phyloP scores from a whole-genome alignment of 495 filamentous ascomycete species.

The Aspergillus taichungensis region DNA sequence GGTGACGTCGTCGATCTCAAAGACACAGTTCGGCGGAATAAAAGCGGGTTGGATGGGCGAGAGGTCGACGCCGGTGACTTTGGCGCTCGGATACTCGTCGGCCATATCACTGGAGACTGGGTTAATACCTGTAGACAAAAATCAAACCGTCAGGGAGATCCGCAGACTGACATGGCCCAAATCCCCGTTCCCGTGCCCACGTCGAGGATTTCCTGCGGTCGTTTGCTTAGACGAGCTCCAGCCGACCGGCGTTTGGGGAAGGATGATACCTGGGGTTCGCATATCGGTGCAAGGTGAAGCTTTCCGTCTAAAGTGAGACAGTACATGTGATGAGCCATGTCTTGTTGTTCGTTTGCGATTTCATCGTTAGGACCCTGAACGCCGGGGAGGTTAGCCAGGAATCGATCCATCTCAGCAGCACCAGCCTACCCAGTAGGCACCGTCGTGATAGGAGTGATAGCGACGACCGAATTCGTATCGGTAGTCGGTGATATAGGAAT shows the following conservation, averaged over 20 bases:
- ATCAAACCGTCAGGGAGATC: conserved; percentile 5
- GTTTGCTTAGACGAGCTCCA: neutral
- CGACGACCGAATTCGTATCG: conserved; percentile 52
- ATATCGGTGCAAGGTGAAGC: conserved; percentile 41
- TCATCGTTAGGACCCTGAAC: conserved; percentile 25
- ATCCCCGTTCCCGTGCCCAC: conserved; percentile 50
- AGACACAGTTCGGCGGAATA: conserved; percentile 42
- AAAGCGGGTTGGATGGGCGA: conserved; percentile 36
- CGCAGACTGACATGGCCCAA: conserved; percentile 37
- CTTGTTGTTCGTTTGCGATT: conserved; percentile 17
- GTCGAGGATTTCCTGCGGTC: conserved; percentile 35
- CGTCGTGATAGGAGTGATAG: conserved; percentile 56
- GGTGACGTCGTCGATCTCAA: conserved; percentile 49
- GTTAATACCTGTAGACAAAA: neutral
- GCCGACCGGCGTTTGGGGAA: neutral
- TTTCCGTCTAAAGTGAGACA: conserved; percentile 32
- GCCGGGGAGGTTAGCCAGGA: neutral
- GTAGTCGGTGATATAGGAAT: conserved; percentile 19
- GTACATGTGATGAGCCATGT: conserved; percentile 28
- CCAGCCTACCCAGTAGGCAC: conserved; percentile 36
- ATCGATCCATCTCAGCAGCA: neutral
- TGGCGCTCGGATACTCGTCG: conserved; percentile 39
- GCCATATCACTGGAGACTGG: conserved; percentile 32
- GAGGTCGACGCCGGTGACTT: conserved; percentile 36
- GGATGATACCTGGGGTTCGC: conserved; percentile 22